Conservation (phyloP, 106 monocot genomes). For the Acanthochlamys bracteata region DNA sequence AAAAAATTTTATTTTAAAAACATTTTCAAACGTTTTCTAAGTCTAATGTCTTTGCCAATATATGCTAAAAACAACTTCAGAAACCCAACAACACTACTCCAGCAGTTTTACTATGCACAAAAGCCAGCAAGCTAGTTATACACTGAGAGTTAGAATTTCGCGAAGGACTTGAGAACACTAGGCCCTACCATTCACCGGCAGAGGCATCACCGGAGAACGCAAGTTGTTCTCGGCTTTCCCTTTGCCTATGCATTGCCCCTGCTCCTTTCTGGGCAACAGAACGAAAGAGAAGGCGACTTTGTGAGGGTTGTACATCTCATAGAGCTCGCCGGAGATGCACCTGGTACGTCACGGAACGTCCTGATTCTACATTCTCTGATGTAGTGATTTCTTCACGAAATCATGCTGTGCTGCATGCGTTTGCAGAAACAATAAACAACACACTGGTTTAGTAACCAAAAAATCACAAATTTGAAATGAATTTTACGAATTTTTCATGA, state of each 20-base stretch:
- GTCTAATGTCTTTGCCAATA: too few species aligned
- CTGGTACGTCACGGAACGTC: slow-evolving; percentile 18
- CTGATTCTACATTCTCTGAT: slow-evolving; percentile 39
- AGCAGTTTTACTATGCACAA: too few species aligned
- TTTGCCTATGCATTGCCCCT: slow-evolving; percentile 26
- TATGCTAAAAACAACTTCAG: too few species aligned
- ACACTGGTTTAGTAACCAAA: too few species aligned
- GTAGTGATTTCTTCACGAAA: slow-evolving; percentile 42
- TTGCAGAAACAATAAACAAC: too few species aligned
- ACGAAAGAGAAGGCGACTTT: slow-evolving; percentile 41
- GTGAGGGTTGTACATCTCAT: slow-evolving; percentile 39
- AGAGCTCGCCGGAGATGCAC: slow-evolving; percentile 41
- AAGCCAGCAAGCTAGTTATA: too few species aligned
- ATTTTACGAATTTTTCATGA: too few species aligned
- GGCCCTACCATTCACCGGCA: slow-evolving; percentile 43
- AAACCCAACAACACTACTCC: too few species aligned
- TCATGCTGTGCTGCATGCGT: slow-evolving; percentile 24
- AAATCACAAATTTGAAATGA: too few species aligned
- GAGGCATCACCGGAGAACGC: slow-evolving; percentile 18
- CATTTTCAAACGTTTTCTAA: too few species aligned
- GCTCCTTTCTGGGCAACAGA: slow-evolving; percentile 14
- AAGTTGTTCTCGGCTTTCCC: slow-evolving; percentile 44
- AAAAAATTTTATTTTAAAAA: too few species aligned
- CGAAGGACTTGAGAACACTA: slow-evolving; percentile 42
- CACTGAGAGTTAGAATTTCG: slow-evolving; percentile 17